phyloP scores from a whole-genome alignment of 208 protist genomes.

The Phytomonas sp. region DNA sequence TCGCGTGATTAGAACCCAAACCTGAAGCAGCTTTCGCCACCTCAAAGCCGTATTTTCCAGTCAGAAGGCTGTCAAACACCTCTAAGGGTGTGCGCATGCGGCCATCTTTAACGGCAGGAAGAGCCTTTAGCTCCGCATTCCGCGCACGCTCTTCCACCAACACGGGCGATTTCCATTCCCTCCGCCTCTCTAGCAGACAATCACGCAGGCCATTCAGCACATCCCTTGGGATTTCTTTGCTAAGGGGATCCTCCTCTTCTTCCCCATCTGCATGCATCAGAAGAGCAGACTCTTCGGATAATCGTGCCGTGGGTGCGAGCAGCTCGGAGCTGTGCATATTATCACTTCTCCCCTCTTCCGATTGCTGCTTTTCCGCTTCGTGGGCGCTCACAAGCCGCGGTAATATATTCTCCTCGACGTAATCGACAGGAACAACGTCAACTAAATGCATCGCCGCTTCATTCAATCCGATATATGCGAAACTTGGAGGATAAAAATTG shows the following conservation, averaged over 20 bases:
- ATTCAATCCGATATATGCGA: slow-evolving; percentile 69
- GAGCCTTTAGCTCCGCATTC: slow-evolving; percentile 36
- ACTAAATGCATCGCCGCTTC: slow-evolving; percentile 55
- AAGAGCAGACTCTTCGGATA: background rate
- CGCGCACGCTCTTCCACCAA: slow-evolving; percentile 37
- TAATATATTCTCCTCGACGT: slow-evolving; percentile 49
- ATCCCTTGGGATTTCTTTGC: slow-evolving; percentile 39
- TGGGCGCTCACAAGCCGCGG: slow-evolving; percentile 39
- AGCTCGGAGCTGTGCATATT: background rate
- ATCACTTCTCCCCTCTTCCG: slow-evolving; percentile 16
- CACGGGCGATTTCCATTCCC: slow-evolving; percentile 25
- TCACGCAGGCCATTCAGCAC: slow-evolving; percentile 48
- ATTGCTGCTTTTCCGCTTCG: slow-evolving; percentile 46
- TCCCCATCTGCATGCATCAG: background rate
- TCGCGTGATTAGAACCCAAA: slow-evolving; percentile 4
- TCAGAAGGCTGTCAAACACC: slow-evolving; percentile 71
- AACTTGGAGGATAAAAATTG: slow-evolving; percentile 60
- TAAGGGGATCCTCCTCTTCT: slow-evolving; percentile 72
- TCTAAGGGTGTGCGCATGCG: slow-evolving; percentile 63
- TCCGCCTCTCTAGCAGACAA: slow-evolving; percentile 31
- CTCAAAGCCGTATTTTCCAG: slow-evolving; percentile 40
- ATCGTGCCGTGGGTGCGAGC: background rate
- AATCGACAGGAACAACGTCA: slow-evolving; percentile 35
- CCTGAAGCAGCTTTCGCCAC: slow-evolving; percentile 14
- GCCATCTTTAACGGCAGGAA: slow-evolving; percentile 46